Evolutionary conservation across 2,329 filamentous ascomycete genomes (phyloP).

Genomic region (Rutstroemia sp.): DNA sequence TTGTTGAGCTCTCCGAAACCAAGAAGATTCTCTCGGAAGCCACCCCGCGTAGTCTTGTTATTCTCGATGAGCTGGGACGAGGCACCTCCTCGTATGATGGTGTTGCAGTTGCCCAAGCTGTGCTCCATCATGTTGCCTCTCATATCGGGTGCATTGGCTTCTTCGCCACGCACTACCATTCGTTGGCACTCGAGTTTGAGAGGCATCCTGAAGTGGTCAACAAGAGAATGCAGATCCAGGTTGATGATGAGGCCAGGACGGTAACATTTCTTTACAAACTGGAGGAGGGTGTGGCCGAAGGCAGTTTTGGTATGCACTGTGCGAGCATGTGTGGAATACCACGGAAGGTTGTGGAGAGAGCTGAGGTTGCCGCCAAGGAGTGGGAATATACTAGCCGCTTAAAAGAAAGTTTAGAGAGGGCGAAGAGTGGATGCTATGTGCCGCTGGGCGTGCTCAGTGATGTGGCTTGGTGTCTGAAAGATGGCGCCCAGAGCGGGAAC

Average conservation of each 20-base stretch:
- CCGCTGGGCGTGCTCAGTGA: conserved; percentile 84
- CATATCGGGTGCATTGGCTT: conserved; percentile 92
- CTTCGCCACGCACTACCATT: conserved; percentile 97
- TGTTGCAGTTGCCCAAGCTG: conserved; percentile 91
- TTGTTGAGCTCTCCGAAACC: conserved; percentile 93
- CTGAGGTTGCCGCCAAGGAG: conserved; percentile 79
- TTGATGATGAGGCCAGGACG: conserved; percentile 75
- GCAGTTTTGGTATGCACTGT: conserved; percentile 98
- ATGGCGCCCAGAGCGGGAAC: conserved; percentile 32
- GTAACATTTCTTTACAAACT: conserved; percentile 96
- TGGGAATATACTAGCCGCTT: conserved; percentile 94
- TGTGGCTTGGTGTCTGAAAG: conserved; percentile 67
- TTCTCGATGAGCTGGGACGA: conserved; percentile 90
- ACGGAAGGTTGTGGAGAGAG: conserved; percentile 70
- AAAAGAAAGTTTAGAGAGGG: conserved; percentile 58
- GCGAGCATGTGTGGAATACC: conserved; percentile 97
- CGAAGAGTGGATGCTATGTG: conserved; percentile 68
- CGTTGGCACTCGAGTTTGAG: conserved; percentile 83
- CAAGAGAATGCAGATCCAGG: conserved; percentile 88
- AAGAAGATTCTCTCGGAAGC: conserved; percentile 97
- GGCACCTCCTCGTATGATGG: conserved; percentile 95
- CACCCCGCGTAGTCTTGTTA: conserved; percentile 87
- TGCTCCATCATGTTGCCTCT: conserved; percentile 90
- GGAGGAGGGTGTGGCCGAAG: conserved; percentile 88
- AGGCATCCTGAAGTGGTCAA: conserved; percentile 80